Base-by-base conservation (phyloP, 164 flowering plant species). In the Brasenia schreberi region DNA sequence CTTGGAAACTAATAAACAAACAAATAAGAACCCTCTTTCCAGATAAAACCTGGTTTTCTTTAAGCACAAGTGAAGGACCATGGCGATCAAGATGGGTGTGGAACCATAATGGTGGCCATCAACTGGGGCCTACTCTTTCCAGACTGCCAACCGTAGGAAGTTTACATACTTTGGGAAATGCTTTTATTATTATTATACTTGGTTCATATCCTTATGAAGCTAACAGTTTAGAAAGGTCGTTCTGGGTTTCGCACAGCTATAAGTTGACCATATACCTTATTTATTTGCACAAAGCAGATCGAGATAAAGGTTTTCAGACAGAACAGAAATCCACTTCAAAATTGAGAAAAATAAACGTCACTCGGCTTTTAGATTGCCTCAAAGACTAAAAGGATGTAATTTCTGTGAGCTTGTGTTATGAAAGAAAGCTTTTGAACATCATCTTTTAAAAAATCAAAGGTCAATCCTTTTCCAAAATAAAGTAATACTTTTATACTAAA, bases 1-100 rank as follows among this genome's bases (percentile, higher is more conserved):
- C 76, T 64, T 73, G 27, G 62, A 18, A 58, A 65, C 65, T 66
- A 27, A 33, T 65, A 69, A 71, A 71, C 62, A 65, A 70, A 59
- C 49, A 44, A 19, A 59, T 59, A 18, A 18, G 33, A 39, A 58
- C 18, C n/a, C 62, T 42, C 59, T 60, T 60, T 59, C 39, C 23
- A 59, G 19, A 59, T 19, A 59, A 67, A 17, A 39, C 43, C 43
- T 49, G 7, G 18, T 42, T 63, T 49, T 65, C 10, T 65, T 49
- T 44, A 49, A 49, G 56, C 56, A 49, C 12, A 49, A 9, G 56
- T 9, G 56, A 5, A 49, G 56, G 53, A 33, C 39, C 1, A 33
- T 33, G 39, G 39, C 39, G 56, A 49, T 49, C 16, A 49, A 49
- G 56, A 49, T 9, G 14, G 56, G 56, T 49, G 56, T 49, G 56